phyloP scores from a whole-genome alignment of 2,329 filamentous ascomycete genomes.

The Nemania diffusa region DNA sequence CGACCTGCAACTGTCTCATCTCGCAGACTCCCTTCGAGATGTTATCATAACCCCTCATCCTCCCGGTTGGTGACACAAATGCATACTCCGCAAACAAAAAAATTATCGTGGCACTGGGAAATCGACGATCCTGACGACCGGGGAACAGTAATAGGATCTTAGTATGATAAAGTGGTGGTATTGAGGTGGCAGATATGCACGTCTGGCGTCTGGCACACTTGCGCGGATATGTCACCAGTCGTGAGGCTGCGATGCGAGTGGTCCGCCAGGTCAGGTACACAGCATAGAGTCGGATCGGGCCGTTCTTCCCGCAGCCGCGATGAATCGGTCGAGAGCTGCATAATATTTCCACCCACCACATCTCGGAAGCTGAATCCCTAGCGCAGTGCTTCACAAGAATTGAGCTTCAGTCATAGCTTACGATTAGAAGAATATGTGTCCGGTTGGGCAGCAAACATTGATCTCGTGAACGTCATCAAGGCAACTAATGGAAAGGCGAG shows the following conservation, averaged over 20 bases:
- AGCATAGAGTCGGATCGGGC: neutral
- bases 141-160: neutral
- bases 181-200: neutral
- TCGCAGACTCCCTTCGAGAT: neutral
- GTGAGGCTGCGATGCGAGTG: neutral
- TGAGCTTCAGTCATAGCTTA: neutral
- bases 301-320: neutral
- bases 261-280: neutral
- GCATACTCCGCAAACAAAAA: neutral
- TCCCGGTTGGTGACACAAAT: slow-evolving; percentile 1
- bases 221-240: neutral
- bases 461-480: neutral
- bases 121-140: neutral
- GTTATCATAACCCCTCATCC: neutral
- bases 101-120: neutral
- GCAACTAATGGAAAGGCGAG: neutral
- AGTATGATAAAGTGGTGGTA: neutral
- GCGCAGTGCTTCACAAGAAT: neutral
- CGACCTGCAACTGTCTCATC: neutral
- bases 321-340: neutral
- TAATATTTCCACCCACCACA: slow-evolving; percentile 1
- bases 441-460: slow-evolving; percentile 1
- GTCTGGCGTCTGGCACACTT: slow-evolving; percentile 1
- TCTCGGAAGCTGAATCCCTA: neutral
- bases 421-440: neutral